phyloP scores from a whole-genome alignment of 495 filamentous ascomycete species.

The Aspergillus mulundensis region DNA sequence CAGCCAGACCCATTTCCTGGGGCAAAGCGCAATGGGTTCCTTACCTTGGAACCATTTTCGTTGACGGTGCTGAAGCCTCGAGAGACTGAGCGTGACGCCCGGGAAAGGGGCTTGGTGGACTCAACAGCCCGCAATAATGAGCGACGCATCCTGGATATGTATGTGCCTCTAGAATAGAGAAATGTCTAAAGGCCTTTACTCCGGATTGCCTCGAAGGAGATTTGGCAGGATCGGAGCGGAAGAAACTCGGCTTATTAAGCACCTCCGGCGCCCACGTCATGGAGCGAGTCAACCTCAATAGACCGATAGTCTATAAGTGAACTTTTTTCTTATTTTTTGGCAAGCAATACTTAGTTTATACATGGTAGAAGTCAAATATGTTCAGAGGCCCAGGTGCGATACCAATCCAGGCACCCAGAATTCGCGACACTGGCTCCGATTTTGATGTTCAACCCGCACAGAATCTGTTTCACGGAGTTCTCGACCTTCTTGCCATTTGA shows the following conservation, averaged over 20 bases:
- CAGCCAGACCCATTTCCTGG: neutral
- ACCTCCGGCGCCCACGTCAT: neutral
- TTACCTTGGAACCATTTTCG: slow-evolving; percentile 39
- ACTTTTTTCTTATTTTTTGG: too few species aligned
- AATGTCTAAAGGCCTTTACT: slow-evolving; percentile 5
- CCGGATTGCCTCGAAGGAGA: slow-evolving; percentile 12
- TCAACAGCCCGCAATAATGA: slow-evolving; percentile 45
- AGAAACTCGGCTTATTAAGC: slow-evolving; percentile 23
- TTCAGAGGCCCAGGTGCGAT: slow-evolving; percentile 62
- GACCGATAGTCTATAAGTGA: too few species aligned
- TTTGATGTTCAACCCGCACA: slow-evolving; percentile 82
- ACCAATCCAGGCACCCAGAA: slow-evolving; percentile 79
- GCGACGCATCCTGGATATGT: slow-evolving; percentile 35
- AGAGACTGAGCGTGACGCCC: slow-evolving; percentile 36
- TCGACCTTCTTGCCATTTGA: slow-evolving; percentile 95
- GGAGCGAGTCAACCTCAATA: neutral
- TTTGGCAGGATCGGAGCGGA: slow-evolving; percentile 19
- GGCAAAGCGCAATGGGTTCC: neutral
- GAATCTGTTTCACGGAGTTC: slow-evolving; percentile 87
- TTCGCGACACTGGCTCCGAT: slow-evolving; percentile 85
- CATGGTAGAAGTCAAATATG: slow-evolving; percentile 22
- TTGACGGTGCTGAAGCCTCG: slow-evolving; percentile 41
- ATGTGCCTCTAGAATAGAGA: neutral
- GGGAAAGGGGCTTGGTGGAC: slow-evolving; percentile 38
- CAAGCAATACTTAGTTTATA: neutral